Percentiles rank a stretch among this genome's conserved stretches.
Conservation (phyloP, 345 rosid species). For the Syzygium aromaticum region DNA sequence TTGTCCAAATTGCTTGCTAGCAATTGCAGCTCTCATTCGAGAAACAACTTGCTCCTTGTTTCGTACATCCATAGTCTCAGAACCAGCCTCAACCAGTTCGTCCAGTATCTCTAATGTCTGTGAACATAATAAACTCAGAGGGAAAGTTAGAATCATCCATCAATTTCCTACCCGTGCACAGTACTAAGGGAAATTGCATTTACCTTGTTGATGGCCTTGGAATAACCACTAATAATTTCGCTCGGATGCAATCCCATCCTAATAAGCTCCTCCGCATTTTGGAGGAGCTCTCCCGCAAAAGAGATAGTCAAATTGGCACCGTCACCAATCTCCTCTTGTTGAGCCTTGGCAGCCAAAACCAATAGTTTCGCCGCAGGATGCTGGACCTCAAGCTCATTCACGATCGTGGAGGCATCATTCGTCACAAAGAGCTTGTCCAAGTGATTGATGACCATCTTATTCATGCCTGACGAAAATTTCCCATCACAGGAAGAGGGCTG, state of each 20-base stretch:
- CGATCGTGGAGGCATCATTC: constrained; percentile 93
- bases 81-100: constrained; percentile 79
- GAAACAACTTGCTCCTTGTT: constrained; percentile 59
- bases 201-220: constrained; percentile 68
- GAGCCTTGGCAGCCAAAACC: constrained; percentile 91
- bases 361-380: constrained; percentile 94
- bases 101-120: constrained; percentile 59
- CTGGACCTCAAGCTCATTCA: constrained; percentile 94
- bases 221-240: constrained; percentile 93
- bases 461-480: constrained; percentile 53
- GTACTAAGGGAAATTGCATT: not conserved
- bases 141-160: not conserved
- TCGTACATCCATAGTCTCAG: constrained; percentile 95
- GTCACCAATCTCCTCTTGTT: constrained; percentile 98
- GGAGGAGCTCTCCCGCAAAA: constrained; percentile 92
- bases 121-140: not conserved
- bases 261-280: constrained; percentile 91
- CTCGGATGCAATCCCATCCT: constrained; percentile 92
- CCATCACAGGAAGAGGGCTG: not conserved
- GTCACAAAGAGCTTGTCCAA: constrained; percentile 88
- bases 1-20: constrained; percentile 96
- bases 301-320: constrained; percentile 92
- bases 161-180: not conserved
- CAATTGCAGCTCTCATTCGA: constrained; percentile 93
- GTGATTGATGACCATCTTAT: constrained; percentile 98